A percentile compares a stretch with the other conserved stretches of the same genome.
Evolutionary conservation across 805 yeast species (phyloP).

Genomic region (Candida endomychidarum): DNA sequence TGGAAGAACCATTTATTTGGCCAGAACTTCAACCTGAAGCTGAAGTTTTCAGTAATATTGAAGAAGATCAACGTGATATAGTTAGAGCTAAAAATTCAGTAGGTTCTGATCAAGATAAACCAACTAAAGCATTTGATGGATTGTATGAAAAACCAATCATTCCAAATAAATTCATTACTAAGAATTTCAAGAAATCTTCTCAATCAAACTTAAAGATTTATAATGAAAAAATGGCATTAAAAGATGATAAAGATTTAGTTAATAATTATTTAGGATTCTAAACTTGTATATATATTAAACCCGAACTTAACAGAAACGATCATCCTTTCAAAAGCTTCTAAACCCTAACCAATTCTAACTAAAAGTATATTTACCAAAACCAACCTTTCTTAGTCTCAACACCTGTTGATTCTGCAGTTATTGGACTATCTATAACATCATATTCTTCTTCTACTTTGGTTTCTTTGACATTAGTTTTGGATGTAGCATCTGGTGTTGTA

Average conservation of each 20-base stretch:
- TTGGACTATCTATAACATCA: conserved; percentile 43
- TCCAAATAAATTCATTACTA: conserved; percentile 40
- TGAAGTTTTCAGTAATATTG: conserved; percentile 36
- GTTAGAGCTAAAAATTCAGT: conserved; percentile 48
- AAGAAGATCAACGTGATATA: conserved; percentile 48
- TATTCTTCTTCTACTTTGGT: conserved; percentile 31
- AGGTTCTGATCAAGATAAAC: conserved; percentile 71
- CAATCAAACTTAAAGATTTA: conserved; percentile 19
- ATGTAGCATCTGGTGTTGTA: background rate
- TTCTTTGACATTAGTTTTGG: background rate
- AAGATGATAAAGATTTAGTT: conserved; percentile 31
- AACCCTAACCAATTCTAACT: no score
- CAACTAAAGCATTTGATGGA: conserved; percentile 75
- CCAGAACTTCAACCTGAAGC: conserved; percentile 57
- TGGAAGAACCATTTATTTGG: conserved; percentile 96
- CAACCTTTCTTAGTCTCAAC: conserved; percentile 18
- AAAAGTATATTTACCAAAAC: conserved; percentile 27
- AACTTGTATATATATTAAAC: conserved; percentile 10
- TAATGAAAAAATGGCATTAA: conserved; percentile 22
- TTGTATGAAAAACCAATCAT: conserved; percentile 46
- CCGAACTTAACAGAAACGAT: conserved; percentile 1
- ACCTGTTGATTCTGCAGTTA: conserved; percentile 8
- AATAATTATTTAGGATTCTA: conserved; percentile 30
- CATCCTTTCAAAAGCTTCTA: background rate
- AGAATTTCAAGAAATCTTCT: conserved; percentile 25